Evolutionary conservation across 1,284 basidiomycete genomes (phyloP), one percentile per base, ranked within the genome.

Genomic region (Ganoderma lucidum): DNA sequence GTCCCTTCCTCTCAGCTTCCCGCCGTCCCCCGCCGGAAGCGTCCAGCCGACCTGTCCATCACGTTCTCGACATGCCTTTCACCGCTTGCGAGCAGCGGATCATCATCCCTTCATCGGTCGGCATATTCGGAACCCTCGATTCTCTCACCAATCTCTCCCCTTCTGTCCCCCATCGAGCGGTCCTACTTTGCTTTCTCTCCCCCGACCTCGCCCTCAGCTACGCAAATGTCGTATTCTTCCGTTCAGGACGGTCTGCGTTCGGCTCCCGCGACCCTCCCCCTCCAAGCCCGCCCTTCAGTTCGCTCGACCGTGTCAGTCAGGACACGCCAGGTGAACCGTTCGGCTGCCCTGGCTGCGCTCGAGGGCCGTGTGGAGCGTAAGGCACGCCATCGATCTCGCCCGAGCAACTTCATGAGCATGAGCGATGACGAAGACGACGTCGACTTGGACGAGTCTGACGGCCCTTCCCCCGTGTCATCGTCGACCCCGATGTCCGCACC

Each of bases 381-480:
- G 48, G 63, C 55, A 37, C 72, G 61, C 41, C 72, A 58, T 30
- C 64, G 58, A 63, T 73, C 75, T 8, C 68, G 80, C 63, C 73
- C 77, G 70, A 79, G 81, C 37, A 88, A 90, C 77, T 91, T 91
- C 73, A 91, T 91, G 87, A 87, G 82, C 80, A 85, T 90, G 83
- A 86, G 82, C 70, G 89, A 90, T 68, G 88, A 90, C 73, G 88
- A 89, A 48, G 87, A 86, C 53, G 86, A 85, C 0, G 80, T 79
- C 32, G 75, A 74, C 15, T 62, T 68, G 3, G 69, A 65, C n/a
- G 72, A 71, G 23, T 39, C 8, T 1, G 67, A 70, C 19, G 59
- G 63, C n/a, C 59, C 61, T 28, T n/a, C 67, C 8, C 37, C 45
- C 28, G 51, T 62, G 6, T 28, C 66, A 2, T 14, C 58, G 15